Conservation (phyloP, 306 rosid genomes). For the Trifolium repens region DNA sequence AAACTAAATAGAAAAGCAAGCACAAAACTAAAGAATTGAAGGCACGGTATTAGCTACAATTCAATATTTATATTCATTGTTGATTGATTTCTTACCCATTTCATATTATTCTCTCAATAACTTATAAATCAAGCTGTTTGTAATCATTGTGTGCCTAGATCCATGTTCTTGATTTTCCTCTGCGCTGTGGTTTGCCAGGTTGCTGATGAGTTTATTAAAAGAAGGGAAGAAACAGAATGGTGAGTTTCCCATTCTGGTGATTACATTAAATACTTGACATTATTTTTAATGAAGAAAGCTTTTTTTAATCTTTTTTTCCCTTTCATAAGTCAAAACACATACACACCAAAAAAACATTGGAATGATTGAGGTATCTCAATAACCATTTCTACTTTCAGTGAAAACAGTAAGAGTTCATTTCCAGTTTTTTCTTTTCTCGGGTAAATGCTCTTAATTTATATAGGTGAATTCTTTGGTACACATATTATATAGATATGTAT, state of each 20-base stretch:
- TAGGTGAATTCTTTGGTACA: too few species aligned
- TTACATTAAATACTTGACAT: conserved; percentile 2
- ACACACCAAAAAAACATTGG: too few species aligned
- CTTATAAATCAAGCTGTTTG: conserved; percentile 17
- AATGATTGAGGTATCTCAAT: too few species aligned
- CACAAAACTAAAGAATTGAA: conserved; percentile 10
- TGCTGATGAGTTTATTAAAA: conserved; percentile 88
- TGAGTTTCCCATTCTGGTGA: conserved; percentile 48
- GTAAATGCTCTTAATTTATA: background rate
- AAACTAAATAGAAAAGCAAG: conserved; percentile 23
- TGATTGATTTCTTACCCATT: conserved; percentile 21
- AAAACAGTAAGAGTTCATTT: too few species aligned
- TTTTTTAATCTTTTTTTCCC: background rate
- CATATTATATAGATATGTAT: too few species aligned
- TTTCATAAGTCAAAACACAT: too few species aligned
- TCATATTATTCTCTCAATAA: background rate
- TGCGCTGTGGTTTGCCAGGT: conserved; percentile 58
- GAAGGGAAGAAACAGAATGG: conserved; percentile 96
- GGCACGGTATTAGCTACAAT: background rate
- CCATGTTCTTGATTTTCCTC: conserved; percentile 30
- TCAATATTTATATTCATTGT: conserved; percentile 23
- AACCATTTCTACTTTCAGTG: too few species aligned
- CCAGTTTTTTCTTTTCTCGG: background rate
- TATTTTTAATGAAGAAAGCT: background rate
- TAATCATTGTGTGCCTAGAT: conserved; percentile 12